Evolutionary conservation across 2,329 filamentous ascomycete genomes (phyloP).

Genomic region (Beauveria brongniartii): DNA sequence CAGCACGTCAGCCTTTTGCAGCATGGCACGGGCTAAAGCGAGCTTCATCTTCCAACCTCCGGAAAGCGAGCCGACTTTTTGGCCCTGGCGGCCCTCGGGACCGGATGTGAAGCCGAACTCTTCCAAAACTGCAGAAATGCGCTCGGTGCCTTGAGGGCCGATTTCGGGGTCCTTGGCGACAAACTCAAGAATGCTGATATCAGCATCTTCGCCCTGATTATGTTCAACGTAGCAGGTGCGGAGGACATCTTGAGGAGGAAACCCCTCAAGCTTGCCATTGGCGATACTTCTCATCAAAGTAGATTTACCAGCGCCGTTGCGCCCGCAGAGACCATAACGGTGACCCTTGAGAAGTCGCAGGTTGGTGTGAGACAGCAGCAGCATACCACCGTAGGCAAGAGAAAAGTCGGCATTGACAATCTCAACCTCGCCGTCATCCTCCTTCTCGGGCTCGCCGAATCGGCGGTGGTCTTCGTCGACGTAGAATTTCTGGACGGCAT

Average conservation of each 20-base stretch:
- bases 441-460: constrained; percentile 74
- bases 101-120: constrained; percentile 93
- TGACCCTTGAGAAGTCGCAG: constrained; percentile 91
- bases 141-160: constrained; percentile 65
- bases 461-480: constrained; percentile 80
- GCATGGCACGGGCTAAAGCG: constrained; percentile 89
- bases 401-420: constrained; percentile 99
- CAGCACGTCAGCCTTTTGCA: constrained; percentile 92
- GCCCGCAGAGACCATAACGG: constrained; percentile 91
- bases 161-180: constrained; percentile 84
- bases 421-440: constrained; percentile 86
- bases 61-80: constrained; percentile 88
- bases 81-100: constrained; percentile 77
- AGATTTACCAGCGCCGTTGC: constrained; percentile 98
- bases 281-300: constrained; percentile 97
- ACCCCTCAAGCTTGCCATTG: constrained; percentile 91
- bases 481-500: constrained; percentile 69
- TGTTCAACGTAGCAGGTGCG: constrained; percentile 98
- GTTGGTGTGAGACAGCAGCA: constrained; percentile 92
- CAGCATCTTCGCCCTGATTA: constrained; percentile 96
- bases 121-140: constrained; percentile 73
- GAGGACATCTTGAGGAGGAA: constrained; percentile 84
- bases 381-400: constrained; percentile 94
- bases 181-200: constrained; percentile 91
- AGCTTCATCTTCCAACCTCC: constrained; percentile 99